phyloP scores from a whole-genome alignment of 2,329 filamentous ascomycete genomes.

The Pseudogymnoascus sp. region DNA sequence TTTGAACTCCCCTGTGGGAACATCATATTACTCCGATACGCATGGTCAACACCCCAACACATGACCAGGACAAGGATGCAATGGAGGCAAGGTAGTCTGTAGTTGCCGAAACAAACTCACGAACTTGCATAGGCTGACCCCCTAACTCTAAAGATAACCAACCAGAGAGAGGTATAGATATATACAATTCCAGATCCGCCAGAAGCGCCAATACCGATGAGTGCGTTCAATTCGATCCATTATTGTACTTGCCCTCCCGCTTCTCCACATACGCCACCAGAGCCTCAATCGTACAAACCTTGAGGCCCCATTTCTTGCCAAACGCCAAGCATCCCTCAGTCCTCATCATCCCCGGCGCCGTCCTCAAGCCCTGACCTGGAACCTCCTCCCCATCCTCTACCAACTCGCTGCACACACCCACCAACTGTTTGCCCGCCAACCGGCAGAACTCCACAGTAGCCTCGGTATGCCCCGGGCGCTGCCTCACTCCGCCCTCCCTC shows the following conservation, averaged over 20 bases:
- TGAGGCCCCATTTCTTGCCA: conserved; percentile 79
- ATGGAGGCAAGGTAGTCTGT: not conserved
- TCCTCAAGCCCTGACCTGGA: conserved; percentile 55
- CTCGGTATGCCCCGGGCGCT: conserved; percentile 82
- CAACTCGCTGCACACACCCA: conserved; percentile 82
- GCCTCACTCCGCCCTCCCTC: conserved; percentile 68
- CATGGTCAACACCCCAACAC: not conserved
- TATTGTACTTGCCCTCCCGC: conserved; percentile 50
- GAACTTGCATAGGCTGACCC: not conserved
- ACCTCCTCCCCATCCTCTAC: conserved; percentile 77
- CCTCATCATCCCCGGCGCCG: conserved; percentile 78
- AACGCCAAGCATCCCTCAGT: conserved; percentile 82
- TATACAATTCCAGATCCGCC: conserved; percentile 1
- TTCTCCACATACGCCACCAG: conserved; percentile 72
- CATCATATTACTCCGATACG: not conserved
- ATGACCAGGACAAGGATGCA: not conserved
- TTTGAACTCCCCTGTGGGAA: not conserved
- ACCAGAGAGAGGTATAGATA: conserved; percentile 3
- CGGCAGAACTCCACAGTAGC: conserved; percentile 85
- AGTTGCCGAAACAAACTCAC: not conserved
- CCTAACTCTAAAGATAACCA: conserved; percentile 2
- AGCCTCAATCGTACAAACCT: conserved; percentile 92
- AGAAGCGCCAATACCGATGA: not conserved
- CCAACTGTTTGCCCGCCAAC: conserved; percentile 67
- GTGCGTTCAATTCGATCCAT: not conserved